Base-by-base conservation (phyloP, 495 filamentous ascomycete species). In the Podospora fimiseda region DNA sequence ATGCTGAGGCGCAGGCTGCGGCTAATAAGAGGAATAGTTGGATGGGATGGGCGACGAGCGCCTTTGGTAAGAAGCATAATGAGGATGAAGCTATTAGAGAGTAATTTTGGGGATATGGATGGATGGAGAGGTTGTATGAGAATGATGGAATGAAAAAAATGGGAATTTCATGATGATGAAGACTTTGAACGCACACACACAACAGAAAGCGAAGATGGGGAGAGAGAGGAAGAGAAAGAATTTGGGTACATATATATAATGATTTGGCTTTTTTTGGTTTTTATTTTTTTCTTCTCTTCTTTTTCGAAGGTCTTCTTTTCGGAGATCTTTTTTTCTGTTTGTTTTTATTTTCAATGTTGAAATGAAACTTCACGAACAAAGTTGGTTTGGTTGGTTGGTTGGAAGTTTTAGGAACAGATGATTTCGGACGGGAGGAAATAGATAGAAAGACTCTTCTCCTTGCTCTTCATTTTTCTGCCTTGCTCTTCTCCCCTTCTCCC, bases 21-120 rank as follows among this genome's bases (percentile, higher is more conserved):
- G 67, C 62, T 24, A 70, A 67, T 51, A 80, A 80, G 68, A 63
- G 79, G 22, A 66, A 67, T 20, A 80, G 78, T 59, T 82, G 79
- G 79, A 76, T 81, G 36, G 78, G 78, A 2, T 81, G 78, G 78
- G 71, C 69, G 14, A 63, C 60, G 38, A 62, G 61, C 11, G 70
- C 67, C 15, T 75, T 70, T 60, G 56, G 38, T 8, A 71, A 68
- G 66, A 72, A 67, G 59, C 71, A 74, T 37, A 69, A 72, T 33
- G 56, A 57, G n/a, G 50, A 27, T 0, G 42, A 65, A 27, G 50
- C 46, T 33, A 65, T 68, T 14, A 57, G 24, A 58, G 63, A 66
- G 55, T 65, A 43, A 52, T 22, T 11, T 20, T 27, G 15, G 15
- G 22, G 7, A 42, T 42, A 23, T 11, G 9, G 7, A 27, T 7